These are phyloP conservation scores for Alloteropsis semialata DNA, from an alignment of 176 grass and related monocot species.

Conservation along the genomic window DNA sequence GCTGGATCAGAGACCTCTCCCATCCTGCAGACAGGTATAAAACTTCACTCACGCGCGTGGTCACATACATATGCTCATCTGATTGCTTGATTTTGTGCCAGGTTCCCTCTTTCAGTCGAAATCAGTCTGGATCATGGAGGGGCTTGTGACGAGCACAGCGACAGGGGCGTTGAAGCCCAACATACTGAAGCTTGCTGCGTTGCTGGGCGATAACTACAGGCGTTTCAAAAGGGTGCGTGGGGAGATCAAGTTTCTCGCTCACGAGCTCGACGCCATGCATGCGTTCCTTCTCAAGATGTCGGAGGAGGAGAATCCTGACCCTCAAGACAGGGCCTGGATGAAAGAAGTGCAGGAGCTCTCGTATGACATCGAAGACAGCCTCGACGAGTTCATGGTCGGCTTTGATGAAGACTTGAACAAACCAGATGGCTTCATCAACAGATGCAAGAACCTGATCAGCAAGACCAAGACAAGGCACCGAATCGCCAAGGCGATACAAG, in stretches of 20 bases:
- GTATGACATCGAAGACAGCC: neutral
- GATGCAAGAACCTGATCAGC: too few species aligned
- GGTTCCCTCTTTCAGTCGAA: too few species aligned
- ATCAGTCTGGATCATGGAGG: neutral
- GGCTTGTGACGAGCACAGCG: neutral
- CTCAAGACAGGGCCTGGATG: neutral
- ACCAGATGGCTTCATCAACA: neutral
- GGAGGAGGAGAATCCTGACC: neutral
- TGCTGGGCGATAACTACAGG: neutral
- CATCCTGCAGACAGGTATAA: too few species aligned
- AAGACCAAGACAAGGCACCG: neutral
- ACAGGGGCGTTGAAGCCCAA: neutral
- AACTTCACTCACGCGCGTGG: too few species aligned
- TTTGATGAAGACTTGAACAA: neutral
- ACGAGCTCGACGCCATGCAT: neutral
- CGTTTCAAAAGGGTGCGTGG: neutral
- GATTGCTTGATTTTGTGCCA: too few species aligned
- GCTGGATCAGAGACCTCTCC: too few species aligned
- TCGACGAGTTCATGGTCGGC: neutral
- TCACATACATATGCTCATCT: too few species aligned
- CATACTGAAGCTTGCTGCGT: neutral
- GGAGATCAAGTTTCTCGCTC: neutral
- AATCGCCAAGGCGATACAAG: neutral
- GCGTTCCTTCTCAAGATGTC: neutral
- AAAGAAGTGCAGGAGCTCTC: neutral